A percentile compares a stretch with the other conserved stretches of the same genome.
These are phyloP conservation scores for Colletotrichum sp. DNA, from an alignment of 2,329 filamentous ascomycete genomes.

Conservation along the genomic window DNA sequence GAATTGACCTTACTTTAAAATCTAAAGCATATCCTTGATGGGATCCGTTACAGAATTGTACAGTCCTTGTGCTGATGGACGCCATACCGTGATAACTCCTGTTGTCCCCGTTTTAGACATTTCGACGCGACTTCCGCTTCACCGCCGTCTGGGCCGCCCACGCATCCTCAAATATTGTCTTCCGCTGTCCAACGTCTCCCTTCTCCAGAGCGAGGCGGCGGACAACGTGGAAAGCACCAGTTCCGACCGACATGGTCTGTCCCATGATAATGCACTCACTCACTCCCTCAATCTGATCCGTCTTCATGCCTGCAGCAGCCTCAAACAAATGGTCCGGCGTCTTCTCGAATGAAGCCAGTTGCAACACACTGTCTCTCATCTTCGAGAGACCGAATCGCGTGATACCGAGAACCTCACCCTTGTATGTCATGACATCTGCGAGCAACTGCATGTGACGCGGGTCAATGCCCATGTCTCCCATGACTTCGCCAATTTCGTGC, in stretches of 20 bases:
- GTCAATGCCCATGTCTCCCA: conserved; percentile 95
- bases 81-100: conserved; percentile 1
- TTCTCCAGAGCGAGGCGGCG: conserved; percentile 73
- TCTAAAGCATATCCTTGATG: not conserved
- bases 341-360: conserved; percentile 96
- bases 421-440: conserved; percentile 98
- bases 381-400: conserved; percentile 96
- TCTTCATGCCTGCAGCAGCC: conserved; percentile 90
- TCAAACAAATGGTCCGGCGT: conserved; percentile 98
- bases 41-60: not conserved
- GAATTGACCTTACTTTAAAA: not conserved
- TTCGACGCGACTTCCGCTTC: conserved; percentile 15
- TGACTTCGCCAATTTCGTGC: conserved; percentile 85
- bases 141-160: conserved; percentile 48
- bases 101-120: not conserved
- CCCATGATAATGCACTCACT: conserved; percentile 98
- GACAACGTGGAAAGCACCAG: conserved; percentile 90
- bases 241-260: conserved; percentile 90
- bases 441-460: conserved; percentile 97
- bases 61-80: not conserved
- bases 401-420: conserved; percentile 95
- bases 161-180: conserved; percentile 74
- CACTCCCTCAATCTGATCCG: conserved; percentile 90
- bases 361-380: conserved; percentile 92
- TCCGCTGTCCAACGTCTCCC: conserved; percentile 60